phyloP scores from a whole-genome alignment of 2,329 filamentous ascomycete genomes.

The Alternaria sp. region DNA sequence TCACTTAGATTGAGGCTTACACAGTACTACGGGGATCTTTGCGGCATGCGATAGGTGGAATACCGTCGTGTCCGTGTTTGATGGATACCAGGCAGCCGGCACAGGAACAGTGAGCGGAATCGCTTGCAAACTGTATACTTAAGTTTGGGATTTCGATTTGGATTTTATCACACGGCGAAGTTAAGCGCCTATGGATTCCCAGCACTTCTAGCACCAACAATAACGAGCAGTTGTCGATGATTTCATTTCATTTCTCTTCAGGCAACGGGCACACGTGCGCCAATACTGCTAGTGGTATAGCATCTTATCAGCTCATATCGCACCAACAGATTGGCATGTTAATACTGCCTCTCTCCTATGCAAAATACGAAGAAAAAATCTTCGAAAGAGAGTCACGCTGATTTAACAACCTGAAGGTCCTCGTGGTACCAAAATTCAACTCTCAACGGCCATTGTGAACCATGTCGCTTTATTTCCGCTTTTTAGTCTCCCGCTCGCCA shows the following conservation, averaged over 20 bases:
- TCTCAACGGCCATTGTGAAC: background rate
- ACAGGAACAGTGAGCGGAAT: background rate
- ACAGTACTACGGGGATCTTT: background rate
- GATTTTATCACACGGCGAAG: background rate
- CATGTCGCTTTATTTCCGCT: background rate
- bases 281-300: too few species aligned
- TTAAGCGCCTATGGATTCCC: background rate
- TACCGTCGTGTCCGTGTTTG: background rate
- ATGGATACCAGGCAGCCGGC: background rate
- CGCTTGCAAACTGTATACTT: background rate
- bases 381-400: background rate
- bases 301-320: too few species aligned
- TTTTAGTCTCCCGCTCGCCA: background rate
- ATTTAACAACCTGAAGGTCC: background rate
- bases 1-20: slow-evolving; percentile 13
- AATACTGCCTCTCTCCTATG: background rate
- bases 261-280: background rate
- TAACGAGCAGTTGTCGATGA: background rate
- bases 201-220: background rate
- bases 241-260: background rate
- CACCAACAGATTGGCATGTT: background rate
- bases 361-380: background rate
- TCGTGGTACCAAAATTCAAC: background rate
- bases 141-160: background rate
- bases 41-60: background rate